phyloP scores from a whole-genome alignment of 805 yeast species.

The Wickerhamomyces ciferrii region DNA sequence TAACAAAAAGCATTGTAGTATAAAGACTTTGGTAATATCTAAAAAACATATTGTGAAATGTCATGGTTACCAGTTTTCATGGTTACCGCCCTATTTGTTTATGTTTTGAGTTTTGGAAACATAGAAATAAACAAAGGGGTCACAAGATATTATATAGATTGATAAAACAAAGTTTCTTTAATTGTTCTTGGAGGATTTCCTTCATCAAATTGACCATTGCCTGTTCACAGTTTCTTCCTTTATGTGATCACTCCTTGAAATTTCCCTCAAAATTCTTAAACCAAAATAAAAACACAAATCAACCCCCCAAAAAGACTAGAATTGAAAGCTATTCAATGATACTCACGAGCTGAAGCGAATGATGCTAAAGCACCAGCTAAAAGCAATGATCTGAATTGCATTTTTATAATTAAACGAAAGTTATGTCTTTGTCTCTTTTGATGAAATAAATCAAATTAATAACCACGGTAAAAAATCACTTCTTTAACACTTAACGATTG shows the following conservation, averaged over 20 bases:
- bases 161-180: too few species aligned
- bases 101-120: not conserved
- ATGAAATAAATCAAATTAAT: not conserved
- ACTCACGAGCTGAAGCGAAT: slow-evolving; percentile 38
- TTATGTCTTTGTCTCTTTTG: not conserved
- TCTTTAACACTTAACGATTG: not conserved
- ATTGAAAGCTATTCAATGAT: slow-evolving; percentile 7
- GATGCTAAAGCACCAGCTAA: slow-evolving; percentile 46
- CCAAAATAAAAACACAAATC: too few species aligned
- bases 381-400: slow-evolving; percentile 54
- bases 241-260: too few species aligned
- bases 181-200: too few species aligned
- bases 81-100: not conserved
- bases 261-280: too few species aligned
- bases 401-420: slow-evolving; percentile 15
- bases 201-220: too few species aligned
- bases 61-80: not conserved
- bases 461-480: not conserved
- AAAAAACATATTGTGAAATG: too few species aligned
- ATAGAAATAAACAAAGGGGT: not conserved
- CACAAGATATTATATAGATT: too few species aligned
- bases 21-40: not conserved
- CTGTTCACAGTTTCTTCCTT: too few species aligned
- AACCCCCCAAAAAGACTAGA: too few species aligned
- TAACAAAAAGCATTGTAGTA: too few species aligned